Evolutionary conservation across 2,329 filamentous ascomycete genomes (phyloP).

Genomic region (Claviceps fusiformis): DNA sequence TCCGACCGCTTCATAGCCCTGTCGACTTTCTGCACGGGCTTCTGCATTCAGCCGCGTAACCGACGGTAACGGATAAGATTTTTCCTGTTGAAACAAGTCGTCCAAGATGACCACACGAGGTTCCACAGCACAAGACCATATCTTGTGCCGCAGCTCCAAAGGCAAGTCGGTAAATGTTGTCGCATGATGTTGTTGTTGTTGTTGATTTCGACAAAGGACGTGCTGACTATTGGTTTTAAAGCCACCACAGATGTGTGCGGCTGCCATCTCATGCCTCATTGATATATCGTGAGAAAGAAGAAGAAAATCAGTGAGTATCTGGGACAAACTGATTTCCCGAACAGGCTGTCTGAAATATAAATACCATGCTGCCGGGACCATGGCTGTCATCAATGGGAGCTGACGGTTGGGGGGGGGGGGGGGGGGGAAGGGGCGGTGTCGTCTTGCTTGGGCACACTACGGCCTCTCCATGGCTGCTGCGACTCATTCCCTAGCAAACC

Average conservation of each 20-base stretch:
- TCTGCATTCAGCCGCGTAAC: not conserved
- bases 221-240: not conserved
- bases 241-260: not conserved
- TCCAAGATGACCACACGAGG: not conserved
- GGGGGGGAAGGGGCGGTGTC: too few species aligned
- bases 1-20: not conserved
- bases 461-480: too few species aligned
- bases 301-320: not conserved
- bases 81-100: not conserved
- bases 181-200: not conserved
- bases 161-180: not conserved
- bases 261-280: not conserved
- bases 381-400: too few species aligned
- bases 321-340: not conserved
- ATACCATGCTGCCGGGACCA: not conserved
- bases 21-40: not conserved
- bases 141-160: not conserved
- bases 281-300: too few species aligned
- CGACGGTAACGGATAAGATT: not conserved
- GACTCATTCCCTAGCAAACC: not conserved
- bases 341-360: not conserved
- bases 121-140: not conserved
- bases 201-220: not conserved
- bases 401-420: not conserved
- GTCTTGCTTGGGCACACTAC: not conserved